Percentiles rank a stretch among this genome's conserved stretches.
Conservation (phyloP, 2,329 filamentous ascomycete genomes). For the Arthrobotrys iridis region DNA sequence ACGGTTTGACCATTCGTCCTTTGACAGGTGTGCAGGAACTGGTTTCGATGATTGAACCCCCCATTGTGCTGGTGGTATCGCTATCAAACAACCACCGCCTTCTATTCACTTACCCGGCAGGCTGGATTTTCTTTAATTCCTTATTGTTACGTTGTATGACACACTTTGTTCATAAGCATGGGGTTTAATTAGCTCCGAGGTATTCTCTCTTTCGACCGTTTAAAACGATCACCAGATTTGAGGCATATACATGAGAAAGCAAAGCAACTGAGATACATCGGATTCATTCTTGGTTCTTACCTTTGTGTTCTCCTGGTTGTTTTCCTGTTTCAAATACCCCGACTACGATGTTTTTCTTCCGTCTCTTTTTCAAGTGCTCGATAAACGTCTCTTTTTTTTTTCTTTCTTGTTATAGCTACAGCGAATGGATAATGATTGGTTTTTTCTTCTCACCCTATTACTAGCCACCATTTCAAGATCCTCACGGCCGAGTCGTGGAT, state of each 20-base stretch:
- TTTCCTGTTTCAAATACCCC: background rate
- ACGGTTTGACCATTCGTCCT: background rate
- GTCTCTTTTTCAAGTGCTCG: background rate
- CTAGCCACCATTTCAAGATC: too few species aligned
- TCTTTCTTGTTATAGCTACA: background rate
- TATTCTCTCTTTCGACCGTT: background rate
- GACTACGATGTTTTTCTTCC: background rate
- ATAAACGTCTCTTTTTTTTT: background rate
- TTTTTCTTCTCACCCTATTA: too few species aligned
- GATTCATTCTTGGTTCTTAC: background rate
- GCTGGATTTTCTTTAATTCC: background rate
- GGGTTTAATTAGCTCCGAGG: background rate
- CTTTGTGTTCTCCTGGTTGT: background rate
- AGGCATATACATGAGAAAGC: background rate
- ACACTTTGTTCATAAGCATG: background rate
- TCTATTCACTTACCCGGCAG: background rate
- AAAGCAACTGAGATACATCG: background rate
- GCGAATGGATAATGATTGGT: too few species aligned
- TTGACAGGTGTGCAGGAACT: background rate
- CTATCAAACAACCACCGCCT: background rate
- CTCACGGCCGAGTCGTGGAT: too few species aligned
- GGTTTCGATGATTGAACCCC: background rate
- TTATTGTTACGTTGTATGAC: background rate
- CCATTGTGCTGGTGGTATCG: background rate
- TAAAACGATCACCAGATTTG: background rate